Conservation (phyloP, 306 rosid species). For the Dryas alaskensis region DNA sequence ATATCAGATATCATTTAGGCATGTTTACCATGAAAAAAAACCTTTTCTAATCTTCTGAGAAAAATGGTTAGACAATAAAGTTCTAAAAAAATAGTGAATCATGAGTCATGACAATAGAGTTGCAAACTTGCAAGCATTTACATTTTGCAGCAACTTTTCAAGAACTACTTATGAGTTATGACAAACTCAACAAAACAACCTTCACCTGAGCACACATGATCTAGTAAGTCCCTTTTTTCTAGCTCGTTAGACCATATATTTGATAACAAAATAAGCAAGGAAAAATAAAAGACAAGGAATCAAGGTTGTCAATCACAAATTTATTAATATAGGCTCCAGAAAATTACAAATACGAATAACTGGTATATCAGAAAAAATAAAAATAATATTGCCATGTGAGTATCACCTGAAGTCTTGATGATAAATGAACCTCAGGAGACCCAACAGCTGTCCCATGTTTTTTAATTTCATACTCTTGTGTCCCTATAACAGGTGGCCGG, state of each 20-base stretch:
- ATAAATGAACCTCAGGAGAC: conserved; percentile 88
- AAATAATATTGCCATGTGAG: neutral
- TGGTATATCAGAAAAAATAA: neutral
- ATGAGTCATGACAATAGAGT: neutral
- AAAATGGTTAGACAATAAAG: neutral
- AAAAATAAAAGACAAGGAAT: neutral
- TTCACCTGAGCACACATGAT: neutral
- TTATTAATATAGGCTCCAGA: neutral
- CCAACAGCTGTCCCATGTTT: conserved; percentile 90
- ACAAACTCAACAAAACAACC: neutral
- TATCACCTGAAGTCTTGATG: conserved; percentile 83
- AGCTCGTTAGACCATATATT: neutral
- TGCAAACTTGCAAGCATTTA: neutral
- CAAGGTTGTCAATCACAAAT: neutral
- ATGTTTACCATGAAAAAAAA: neutral
- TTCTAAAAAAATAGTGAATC: neutral
- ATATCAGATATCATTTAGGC: neutral
- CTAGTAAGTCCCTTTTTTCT: neutral
- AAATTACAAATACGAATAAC: neutral
- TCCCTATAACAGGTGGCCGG: conserved; percentile 70
- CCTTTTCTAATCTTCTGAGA: neutral
- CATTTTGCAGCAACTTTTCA: neutral
- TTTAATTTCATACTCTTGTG: conserved; percentile 78
- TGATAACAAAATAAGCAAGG: neutral
- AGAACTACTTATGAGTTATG: neutral